These are phyloP conservation scores for Alternaria consortialis DNA, from an alignment of 2,329 filamentous ascomycete species.

Conservation along the genomic window DNA sequence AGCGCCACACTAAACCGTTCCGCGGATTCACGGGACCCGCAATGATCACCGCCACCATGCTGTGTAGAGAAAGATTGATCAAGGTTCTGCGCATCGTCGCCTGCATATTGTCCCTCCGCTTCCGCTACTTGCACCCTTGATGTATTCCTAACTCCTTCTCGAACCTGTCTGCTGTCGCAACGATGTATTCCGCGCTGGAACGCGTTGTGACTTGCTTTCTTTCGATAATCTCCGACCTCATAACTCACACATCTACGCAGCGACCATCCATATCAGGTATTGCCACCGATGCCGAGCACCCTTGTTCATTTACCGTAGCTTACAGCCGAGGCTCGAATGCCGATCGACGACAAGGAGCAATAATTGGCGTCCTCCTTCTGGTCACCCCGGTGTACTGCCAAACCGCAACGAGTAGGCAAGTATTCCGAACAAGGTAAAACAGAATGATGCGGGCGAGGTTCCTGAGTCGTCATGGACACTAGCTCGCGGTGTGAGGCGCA, in stretches of 20 bases:
- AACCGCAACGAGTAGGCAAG: not conserved
- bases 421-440: not conserved
- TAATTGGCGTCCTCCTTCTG: not conserved
- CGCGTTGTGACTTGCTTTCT: not conserved
- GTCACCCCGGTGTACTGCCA: not conserved
- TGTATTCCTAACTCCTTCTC: not conserved
- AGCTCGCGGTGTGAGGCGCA: not conserved
- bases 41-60: slow-evolving; percentile 1
- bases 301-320: not conserved
- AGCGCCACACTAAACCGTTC: not conserved
- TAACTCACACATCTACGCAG: not conserved
- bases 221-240: not conserved
- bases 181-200: not conserved
- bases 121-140: not conserved
- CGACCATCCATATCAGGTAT: not conserved
- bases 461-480: not conserved
- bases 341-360: not conserved
- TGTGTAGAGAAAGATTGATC: not conserved
- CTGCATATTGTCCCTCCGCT: not conserved
- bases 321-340: not conserved
- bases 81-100: not conserved
- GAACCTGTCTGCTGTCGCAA: not conserved
- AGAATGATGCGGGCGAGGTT: not conserved
- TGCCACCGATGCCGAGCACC: not conserved
- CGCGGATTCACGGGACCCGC: not conserved